A percentile compares a stretch with the other conserved stretches of the same genome.
These are phyloP conservation scores for Boletus semigastroideus DNA, from an alignment of 1,284 basidiomycete genomes.

Conservation along the genomic window DNA sequence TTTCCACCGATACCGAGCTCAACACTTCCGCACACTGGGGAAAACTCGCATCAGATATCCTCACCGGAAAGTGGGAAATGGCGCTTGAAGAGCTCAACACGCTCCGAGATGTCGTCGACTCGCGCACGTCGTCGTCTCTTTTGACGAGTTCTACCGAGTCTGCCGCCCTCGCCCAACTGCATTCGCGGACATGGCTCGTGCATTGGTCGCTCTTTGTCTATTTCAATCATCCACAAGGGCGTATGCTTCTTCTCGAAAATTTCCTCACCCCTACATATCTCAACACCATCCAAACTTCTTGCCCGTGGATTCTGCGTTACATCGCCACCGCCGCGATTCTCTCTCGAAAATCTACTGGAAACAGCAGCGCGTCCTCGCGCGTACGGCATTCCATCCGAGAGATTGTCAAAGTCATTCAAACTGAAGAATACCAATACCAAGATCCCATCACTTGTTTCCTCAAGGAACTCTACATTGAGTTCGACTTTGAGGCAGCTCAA, in stretches of 20 bases:
- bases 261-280: constrained; percentile 96
- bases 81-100: constrained; percentile 94
- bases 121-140: constrained; percentile 56
- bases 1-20: constrained; percentile 90
- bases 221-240: constrained; percentile 93
- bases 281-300: constrained; percentile 97
- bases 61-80: constrained; percentile 92
- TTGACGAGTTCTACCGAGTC: constrained; percentile 50
- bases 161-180: constrained; percentile 77
- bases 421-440: constrained; percentile 92
- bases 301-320: constrained; percentile 95
- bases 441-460: constrained; percentile 95
- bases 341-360: constrained; percentile 70
- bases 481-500: constrained; percentile 89
- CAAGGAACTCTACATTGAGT: constrained; percentile 91
- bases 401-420: constrained; percentile 87
- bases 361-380: constrained; percentile 58
- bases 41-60: constrained; percentile 94
- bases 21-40: constrained; percentile 98
- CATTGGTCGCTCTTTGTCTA: constrained; percentile 99
- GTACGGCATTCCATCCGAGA: constrained; percentile 86
- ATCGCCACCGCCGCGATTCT: constrained; percentile 91
- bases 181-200: constrained; percentile 95
- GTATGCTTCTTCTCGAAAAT: constrained; percentile 92
- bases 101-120: constrained; percentile 89